A percentile compares a stretch with the other conserved stretches of the same genome.
phyloP scores from a whole-genome alignment of 805 yeast species.

The Geotrichum ghanense region DNA sequence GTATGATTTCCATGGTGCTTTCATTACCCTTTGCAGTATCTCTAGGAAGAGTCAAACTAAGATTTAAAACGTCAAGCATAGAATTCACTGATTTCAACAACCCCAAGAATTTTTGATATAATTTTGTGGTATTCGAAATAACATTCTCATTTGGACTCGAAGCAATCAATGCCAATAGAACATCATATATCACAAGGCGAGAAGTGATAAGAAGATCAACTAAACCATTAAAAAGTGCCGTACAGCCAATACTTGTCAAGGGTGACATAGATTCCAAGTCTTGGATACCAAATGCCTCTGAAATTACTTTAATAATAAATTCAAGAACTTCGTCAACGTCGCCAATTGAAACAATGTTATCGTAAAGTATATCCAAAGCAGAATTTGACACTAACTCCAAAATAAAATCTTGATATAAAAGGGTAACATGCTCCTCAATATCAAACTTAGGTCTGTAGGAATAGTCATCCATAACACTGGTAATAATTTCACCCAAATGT shows the following conservation, averaged over 20 bases:
- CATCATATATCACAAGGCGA: neutral
- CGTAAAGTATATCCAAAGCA: conserved; percentile 11
- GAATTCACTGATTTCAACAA: neutral
- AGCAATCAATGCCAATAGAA: neutral
- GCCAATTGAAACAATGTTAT: conserved; percentile 6
- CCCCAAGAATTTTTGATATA: neutral
- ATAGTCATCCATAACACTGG: conserved; percentile 29
- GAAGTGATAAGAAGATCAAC: neutral
- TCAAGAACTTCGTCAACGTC: conserved; percentile 10
- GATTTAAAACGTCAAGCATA: conserved; percentile 1
- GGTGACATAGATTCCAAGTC: neutral
- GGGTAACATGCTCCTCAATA: neutral
- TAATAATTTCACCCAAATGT: conserved; percentile 25
- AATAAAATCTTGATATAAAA: neutral
- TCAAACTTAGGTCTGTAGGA: neutral
- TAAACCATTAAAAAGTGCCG: neutral
- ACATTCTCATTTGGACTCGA: neutral
- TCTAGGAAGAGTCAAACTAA: conserved; percentile 7
- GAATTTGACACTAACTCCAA: conserved; percentile 12
- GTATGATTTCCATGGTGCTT: neutral
- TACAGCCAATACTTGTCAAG: conserved; percentile 1
- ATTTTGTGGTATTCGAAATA: neutral
- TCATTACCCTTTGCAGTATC: conserved; percentile 1
- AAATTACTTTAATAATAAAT: conserved; percentile 1
- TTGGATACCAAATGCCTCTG: neutral